Evolutionary conservation across 805 yeast genomes (phyloP).

Genomic region (Hermanozyma aechmeae): DNA sequence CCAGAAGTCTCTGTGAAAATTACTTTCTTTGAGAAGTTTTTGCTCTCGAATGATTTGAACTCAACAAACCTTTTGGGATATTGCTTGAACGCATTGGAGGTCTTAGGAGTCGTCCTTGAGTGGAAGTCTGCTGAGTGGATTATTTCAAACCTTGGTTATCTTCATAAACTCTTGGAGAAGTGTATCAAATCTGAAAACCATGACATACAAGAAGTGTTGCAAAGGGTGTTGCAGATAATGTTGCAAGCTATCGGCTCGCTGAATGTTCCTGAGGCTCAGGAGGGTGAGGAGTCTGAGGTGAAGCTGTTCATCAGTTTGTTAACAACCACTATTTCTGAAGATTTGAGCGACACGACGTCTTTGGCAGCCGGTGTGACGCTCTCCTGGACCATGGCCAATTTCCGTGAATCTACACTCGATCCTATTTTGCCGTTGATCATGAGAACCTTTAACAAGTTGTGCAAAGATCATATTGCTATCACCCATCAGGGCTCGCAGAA

Average conservation of each 20-base stretch:
- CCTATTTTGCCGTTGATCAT: conserved; percentile 66
- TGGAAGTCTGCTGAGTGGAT: conserved; percentile 79
- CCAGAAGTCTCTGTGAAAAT: conserved; percentile 81
- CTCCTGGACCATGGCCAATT: conserved; percentile 73
- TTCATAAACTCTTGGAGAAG: conserved; percentile 70
- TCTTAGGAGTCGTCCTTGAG: conserved; percentile 70
- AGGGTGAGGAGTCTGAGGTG: conserved; percentile 52
- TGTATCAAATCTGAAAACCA: conserved; percentile 76
- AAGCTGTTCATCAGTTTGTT: conserved; percentile 53
- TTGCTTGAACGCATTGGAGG: conserved; percentile 86
- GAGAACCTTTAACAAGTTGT: conserved; percentile 81
- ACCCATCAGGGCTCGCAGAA: conserved; percentile 40
- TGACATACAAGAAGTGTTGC: conserved; percentile 79
- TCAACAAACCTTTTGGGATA: conserved; percentile 64
- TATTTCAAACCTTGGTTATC: conserved; percentile 52
- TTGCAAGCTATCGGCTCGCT: conserved; percentile 54
- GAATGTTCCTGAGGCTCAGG: conserved; percentile 31
- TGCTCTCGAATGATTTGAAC: conserved; percentile 67
- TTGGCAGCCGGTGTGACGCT: conserved; percentile 81
- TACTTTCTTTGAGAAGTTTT: conserved; percentile 78
- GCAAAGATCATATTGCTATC: conserved; percentile 74
- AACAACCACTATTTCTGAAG: conserved; percentile 67
- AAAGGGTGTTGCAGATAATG: conserved; percentile 62
- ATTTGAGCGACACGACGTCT: conserved; percentile 63
- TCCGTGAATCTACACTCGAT: conserved; percentile 66